Conservation (phyloP, 2,329 filamentous ascomycete species). For the Neofusicoccum laricinum region DNA sequence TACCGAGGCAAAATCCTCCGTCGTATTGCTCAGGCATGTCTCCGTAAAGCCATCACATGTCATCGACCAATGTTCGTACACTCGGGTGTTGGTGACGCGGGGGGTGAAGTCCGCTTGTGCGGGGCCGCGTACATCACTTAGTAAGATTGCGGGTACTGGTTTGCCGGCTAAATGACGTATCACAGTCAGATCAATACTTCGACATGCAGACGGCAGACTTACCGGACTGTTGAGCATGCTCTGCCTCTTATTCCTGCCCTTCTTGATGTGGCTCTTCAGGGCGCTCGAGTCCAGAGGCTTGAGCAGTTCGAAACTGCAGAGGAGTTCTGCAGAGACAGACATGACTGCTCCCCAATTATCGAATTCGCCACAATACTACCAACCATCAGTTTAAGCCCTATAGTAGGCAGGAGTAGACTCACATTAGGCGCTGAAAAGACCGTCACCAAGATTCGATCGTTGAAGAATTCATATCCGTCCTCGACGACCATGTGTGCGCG, state of each 20-base stretch:
- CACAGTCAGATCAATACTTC: not conserved
- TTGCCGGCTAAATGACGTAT: conserved; percentile 40
- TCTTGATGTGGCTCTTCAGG: conserved; percentile 98
- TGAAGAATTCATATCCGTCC: conserved; percentile 98
- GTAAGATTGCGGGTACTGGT: conserved; percentile 51
- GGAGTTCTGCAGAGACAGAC: conserved; percentile 88
- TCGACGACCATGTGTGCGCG: conserved; percentile 99
- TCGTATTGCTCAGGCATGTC: not conserved
- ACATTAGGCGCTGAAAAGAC: conserved; percentile 98
- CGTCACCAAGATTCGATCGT: conserved; percentile 88
- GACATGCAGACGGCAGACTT: conserved; percentile 40
- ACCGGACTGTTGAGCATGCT: conserved; percentile 95
- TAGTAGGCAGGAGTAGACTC: conserved; percentile 43
- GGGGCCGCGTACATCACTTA: conserved; percentile 25
- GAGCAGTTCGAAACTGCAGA: conserved; percentile 95
- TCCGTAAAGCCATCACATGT: conserved; percentile 12
- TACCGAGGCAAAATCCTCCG: conserved; percentile 2
- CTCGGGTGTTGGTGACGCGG: conserved; percentile 4
- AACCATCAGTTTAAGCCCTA: conserved; percentile 19
- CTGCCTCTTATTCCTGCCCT: conserved; percentile 89
- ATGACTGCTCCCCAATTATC: conserved; percentile 99
- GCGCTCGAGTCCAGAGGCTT: conserved; percentile 96
- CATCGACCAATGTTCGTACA: conserved; percentile 8
- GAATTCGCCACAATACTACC: conserved; percentile 93
- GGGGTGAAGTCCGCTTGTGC: not conserved